phyloP scores from a whole-genome alignment of 768 basidiomycete genomes.

The Collybia nuda region DNA sequence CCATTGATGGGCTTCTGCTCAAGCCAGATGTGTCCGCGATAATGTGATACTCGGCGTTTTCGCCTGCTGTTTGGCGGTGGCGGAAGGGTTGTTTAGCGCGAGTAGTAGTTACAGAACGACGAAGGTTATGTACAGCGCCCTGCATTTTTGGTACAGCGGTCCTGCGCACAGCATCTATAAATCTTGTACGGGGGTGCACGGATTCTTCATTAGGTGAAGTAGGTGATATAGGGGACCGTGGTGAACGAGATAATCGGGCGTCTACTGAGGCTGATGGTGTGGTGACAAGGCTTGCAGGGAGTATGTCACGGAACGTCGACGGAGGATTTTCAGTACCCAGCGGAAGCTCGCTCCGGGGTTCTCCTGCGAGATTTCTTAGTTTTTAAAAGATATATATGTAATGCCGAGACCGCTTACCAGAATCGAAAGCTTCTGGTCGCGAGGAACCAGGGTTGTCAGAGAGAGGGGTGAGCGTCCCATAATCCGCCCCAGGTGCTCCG shows the following conservation, averaged over 20 bases:
- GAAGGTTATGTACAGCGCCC: constrained; percentile 31
- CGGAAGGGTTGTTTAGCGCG: constrained; percentile 9
- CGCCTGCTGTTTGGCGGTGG: constrained; percentile 14
- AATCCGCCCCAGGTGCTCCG: constrained; percentile 41
- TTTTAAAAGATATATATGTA: not conserved
- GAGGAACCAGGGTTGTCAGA: constrained; percentile 15
- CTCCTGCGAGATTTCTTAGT: too few species aligned
- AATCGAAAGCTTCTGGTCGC: constrained; percentile 23
- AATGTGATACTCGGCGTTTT: constrained; percentile 11
- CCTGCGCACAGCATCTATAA: constrained; percentile 30
- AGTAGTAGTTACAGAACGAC: constrained; percentile 38
- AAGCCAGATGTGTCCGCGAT: constrained; percentile 3
- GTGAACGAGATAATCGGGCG: not conserved
- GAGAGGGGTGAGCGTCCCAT: constrained; percentile 42
- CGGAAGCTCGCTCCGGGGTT: not conserved
- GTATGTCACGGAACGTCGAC: constrained; percentile 46
- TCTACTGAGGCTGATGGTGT: constrained; percentile 28
- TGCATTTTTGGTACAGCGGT: constrained; percentile 39
- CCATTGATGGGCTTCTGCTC: constrained; percentile 5
- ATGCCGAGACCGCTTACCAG: constrained; percentile 15
- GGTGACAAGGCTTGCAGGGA: constrained; percentile 46
- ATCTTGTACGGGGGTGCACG: constrained; percentile 10
- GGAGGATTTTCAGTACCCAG: constrained; percentile 8
- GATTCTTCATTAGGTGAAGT: constrained; percentile 4
- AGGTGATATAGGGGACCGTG: constrained; percentile 6